These are phyloP conservation scores for Epichloe typhina DNA, from an alignment of 2,329 filamentous ascomycete species.

Conservation along the genomic window DNA sequence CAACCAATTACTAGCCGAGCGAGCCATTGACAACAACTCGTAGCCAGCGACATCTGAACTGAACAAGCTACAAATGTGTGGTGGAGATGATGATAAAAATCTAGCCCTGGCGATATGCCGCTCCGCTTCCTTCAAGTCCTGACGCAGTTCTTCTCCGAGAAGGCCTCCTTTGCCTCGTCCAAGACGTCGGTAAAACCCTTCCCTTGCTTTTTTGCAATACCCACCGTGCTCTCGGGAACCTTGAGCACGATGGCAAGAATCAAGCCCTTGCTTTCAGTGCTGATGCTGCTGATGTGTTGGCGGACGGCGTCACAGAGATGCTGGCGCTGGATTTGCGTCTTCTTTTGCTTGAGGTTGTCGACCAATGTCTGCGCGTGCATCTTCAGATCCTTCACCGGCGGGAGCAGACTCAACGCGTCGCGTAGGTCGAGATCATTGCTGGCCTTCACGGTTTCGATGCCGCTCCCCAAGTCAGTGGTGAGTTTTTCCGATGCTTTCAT, in stretches of 20 bases:
- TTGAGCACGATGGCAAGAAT: background rate
- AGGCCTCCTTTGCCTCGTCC: background rate
- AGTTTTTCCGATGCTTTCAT: background rate
- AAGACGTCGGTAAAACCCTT: background rate
- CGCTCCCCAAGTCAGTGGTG: background rate
- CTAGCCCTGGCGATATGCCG: too few species aligned
- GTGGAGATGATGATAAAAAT: too few species aligned
- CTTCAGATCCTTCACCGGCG: background rate
- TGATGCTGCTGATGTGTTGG: background rate
- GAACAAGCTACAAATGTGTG: too few species aligned
- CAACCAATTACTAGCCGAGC: too few species aligned
- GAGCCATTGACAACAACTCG: too few species aligned
- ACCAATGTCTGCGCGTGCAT: background rate
- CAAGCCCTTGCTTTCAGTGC: background rate
- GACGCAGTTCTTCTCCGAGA: background rate
- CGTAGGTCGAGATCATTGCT: accelerated
- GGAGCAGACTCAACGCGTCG: background rate
- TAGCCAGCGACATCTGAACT: too few species aligned
- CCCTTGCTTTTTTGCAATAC: background rate
- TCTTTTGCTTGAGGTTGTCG: background rate
- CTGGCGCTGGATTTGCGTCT: background rate
- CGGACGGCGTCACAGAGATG: conserved; percentile 1
- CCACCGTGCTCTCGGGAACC: background rate
- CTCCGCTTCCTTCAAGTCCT: background rate
- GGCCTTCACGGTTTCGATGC: background rate